Evolutionary conservation across 1,284 basidiomycete species (phyloP), one percentile per base, ranked within the genome.

Genomic region (Vanrija sp.): DNA sequence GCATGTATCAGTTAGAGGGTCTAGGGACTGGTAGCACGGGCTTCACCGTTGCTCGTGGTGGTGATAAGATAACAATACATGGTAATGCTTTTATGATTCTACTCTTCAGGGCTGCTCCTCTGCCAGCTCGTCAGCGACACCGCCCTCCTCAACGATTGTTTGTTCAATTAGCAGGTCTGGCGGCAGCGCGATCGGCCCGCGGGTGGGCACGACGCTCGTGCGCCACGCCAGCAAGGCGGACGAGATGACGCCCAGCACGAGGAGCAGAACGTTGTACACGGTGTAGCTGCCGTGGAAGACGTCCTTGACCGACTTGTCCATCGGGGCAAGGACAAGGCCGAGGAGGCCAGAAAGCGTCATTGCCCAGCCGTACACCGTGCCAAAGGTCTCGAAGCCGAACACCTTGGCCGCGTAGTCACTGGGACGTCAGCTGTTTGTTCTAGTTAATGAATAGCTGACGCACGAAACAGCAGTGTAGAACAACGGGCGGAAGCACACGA

Each of bases 271-370:
- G 47, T 75, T 74, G 49, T 72, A 62, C 2, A 61, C 59, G 3
- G 65, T 66, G 53, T 71, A 77, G 46, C 71, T 65, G 8, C 75
- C 74, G 43, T 68, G 38, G 16, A 75, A 55, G 15, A 52, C 56
- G 15, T 60, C 64, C 57, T 77, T 76, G 39, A 73, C 68, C n/a
- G 70, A 51, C 7, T 70, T 15, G 43, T 52, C 63, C 19, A 65
- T 64, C 0, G 75, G 73, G 9, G 69, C 72, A 7, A 77, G 67
- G 6, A 74, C 54, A 5, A 77, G 57, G 4, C 73, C 75, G 47
- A 77, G 65, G 7, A 75, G 45, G 3, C 76, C 76, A 21, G 74
- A 68, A 7, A 75, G 38, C n/a, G 74, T 72, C 64, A 74, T 76
- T 1, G 67, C 66, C 9, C 76, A 62, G 3, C 72, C 69, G 47